phyloP scores from a whole-genome alignment of 2,329 filamentous ascomycete species.

The Alternaria consortialis region DNA sequence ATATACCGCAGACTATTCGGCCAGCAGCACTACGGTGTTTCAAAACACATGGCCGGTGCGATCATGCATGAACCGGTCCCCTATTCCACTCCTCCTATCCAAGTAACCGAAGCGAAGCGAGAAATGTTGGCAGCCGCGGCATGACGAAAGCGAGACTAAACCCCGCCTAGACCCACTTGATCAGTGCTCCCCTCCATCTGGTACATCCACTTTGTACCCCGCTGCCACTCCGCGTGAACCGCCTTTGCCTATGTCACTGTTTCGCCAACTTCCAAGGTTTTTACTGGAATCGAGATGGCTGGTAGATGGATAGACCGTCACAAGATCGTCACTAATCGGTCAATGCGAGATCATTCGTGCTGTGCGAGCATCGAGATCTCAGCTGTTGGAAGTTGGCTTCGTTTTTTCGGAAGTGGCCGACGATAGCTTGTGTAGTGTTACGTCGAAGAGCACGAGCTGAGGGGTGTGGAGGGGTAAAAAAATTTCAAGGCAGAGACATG shows the following conservation, averaged over 20 bases:
- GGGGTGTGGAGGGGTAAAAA: constrained; percentile 13
- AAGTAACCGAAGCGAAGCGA: constrained; percentile 11
- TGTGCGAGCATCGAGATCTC: constrained; percentile 10
- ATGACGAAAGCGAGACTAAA: constrained; percentile 7
- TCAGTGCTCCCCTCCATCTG: neutral
- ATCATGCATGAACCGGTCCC: constrained; percentile 16
- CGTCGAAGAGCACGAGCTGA: constrained; percentile 2
- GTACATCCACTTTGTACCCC: constrained; percentile 10
- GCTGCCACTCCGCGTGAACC: constrained; percentile 15
- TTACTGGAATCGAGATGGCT: constrained; percentile 7
- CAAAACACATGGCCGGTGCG: constrained; percentile 21
- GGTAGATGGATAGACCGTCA: constrained; percentile 1
- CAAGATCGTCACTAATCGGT: constrained; percentile 4
- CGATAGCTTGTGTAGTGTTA: constrained; percentile 1
- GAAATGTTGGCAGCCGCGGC: constrained; percentile 1
- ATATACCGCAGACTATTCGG: constrained; percentile 1
- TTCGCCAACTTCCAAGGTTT: neutral
- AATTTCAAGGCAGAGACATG: constrained; percentile 14
- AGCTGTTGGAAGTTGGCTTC: neutral
- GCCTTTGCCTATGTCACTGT: constrained; percentile 15
- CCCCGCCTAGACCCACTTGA: constrained; percentile 9
- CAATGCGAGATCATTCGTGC: constrained; percentile 7
- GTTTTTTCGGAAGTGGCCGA: constrained; percentile 16
- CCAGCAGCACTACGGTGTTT: constrained; percentile 10
- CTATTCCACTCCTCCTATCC: neutral